Evolutionary conservation across 331 rosid genomes (phyloP), one percentile per base, ranked within the genome.

Genomic region (Dryas integrifolia): DNA sequence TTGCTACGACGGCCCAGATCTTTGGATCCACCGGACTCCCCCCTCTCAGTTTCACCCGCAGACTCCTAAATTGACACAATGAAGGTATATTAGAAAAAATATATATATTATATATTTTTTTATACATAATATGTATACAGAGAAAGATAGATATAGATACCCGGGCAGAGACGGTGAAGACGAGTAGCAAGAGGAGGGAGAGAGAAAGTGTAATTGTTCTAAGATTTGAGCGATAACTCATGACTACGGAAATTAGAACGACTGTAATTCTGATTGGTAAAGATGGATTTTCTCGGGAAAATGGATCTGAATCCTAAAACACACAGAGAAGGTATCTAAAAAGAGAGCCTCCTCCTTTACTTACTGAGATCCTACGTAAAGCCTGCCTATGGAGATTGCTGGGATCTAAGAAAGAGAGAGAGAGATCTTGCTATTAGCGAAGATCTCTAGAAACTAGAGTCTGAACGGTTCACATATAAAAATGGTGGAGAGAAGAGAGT

Each of bases 1-100:
- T 93, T 89, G 74, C 86, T 83, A 44, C 98, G 98, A 59, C 96
- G 98, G 52, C 97, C 91, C 72, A 93, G 92, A 93, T 90, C 92
- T 40, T 67, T 57, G 77, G 90, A 86, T 81, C 88, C 84, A 65
- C 43, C 60, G 24, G 77, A 72, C 8, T 77, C 85, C 72, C 80
- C 86, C 69, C 83, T 78, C 73, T 43, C 75, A 50, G 62, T 61
- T 41, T 84, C 88, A 61, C 5, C 51, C 60, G 67, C 79, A 48
- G 85, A 82, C 5, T 87, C 97, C 97, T 90, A 41, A 38, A 77
- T 69, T 47, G 77, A 6, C 41, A 68, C 16, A 46, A 74, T 43
- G 24, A 74, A 0, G 6, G n/a, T 10, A 40, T 49, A 61, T 38
- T 12, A 9, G 14, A 4, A 38, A 1, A 35, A 5, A 64, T 0